Evolutionary conservation across 1,284 basidiomycete genomes (phyloP).

Genomic region (Ustilago bromivora): DNA sequence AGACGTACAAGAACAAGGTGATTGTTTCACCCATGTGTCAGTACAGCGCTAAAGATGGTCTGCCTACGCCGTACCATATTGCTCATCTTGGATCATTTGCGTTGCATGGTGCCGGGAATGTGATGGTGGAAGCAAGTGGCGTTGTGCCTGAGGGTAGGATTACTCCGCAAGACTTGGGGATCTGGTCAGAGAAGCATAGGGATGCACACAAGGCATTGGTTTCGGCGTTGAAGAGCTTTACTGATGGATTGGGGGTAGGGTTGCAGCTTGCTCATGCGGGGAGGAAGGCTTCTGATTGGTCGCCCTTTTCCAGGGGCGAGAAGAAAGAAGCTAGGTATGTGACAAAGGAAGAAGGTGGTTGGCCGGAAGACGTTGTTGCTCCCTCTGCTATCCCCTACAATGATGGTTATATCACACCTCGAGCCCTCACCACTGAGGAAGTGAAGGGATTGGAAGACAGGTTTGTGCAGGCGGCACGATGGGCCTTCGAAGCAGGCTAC

Average conservation of each 20-base stretch:
- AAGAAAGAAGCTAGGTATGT: constrained; percentile 39
- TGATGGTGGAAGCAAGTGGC: constrained; percentile 64
- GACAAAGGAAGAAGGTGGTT: constrained; percentile 73
- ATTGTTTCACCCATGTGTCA: constrained; percentile 66
- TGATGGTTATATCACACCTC: constrained; percentile 73
- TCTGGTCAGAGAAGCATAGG: constrained; percentile 83
- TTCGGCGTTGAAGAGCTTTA: constrained; percentile 76
- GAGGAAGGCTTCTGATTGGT: constrained; percentile 75
- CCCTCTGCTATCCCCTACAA: constrained; percentile 76
- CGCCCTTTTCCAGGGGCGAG: constrained; percentile 71
- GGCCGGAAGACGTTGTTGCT: constrained; percentile 77
- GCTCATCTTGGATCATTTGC: constrained; percentile 66
- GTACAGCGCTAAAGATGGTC: constrained; percentile 62
- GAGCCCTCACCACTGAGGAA: constrained; percentile 75
- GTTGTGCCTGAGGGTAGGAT: constrained; percentile 83
- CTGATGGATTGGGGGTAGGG: constrained; percentile 77
- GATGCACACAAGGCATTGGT: constrained; percentile 78
- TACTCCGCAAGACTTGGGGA: constrained; percentile 77
- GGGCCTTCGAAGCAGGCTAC: constrained; percentile 71
- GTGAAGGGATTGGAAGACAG: constrained; percentile 77
- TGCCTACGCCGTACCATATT: constrained; percentile 64
- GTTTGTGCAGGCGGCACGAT: constrained; percentile 76
- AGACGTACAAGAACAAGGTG: constrained; percentile 63
- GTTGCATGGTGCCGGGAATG: constrained; percentile 63
- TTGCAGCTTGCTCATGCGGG: constrained; percentile 86